Evolutionary conservation across 441 rosid genomes (phyloP).

Genomic region (Capsella rubella): DNA sequence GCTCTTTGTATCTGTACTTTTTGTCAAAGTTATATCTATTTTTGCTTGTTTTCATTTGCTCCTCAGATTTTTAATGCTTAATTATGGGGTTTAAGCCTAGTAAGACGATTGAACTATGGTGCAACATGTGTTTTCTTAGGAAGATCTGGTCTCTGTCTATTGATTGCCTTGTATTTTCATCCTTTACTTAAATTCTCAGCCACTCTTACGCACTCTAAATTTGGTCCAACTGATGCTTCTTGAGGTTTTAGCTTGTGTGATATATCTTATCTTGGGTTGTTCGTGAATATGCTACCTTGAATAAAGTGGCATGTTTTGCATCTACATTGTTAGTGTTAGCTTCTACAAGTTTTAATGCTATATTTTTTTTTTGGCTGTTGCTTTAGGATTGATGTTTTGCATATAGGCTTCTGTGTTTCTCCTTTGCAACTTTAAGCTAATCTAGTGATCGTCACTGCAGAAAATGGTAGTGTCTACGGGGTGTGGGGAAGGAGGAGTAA

Average conservation of each 20-base stretch:
- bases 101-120: conserved; percentile 7
- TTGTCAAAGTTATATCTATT: not conserved
- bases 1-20: not conserved
- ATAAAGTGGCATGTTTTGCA: not conserved
- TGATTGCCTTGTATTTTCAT: not conserved
- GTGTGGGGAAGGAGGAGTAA: conserved; percentile 74
- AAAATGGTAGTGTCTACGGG: conserved; percentile 83
- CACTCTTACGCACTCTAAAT: not conserved
- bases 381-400: not conserved
- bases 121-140: not conserved
- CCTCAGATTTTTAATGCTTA: conserved; percentile 51
- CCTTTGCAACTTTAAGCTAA: not conserved
- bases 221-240: not conserved
- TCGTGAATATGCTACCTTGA: not conserved
- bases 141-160: not conserved
- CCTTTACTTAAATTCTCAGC: not conserved
- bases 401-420: conserved; percentile 20
- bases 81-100: not conserved
- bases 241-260: not conserved
- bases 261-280: not conserved
- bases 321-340: not conserved
- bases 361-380: not conserved
- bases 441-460: conserved; percentile 50
- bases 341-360: not conserved
- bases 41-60: conserved; percentile 13